A percentile compares a stretch with the other conserved stretches of the same genome.
phyloP scores from a whole-genome alignment of 192 early-diverging fungal species.

The Linnemannia exigua region DNA sequence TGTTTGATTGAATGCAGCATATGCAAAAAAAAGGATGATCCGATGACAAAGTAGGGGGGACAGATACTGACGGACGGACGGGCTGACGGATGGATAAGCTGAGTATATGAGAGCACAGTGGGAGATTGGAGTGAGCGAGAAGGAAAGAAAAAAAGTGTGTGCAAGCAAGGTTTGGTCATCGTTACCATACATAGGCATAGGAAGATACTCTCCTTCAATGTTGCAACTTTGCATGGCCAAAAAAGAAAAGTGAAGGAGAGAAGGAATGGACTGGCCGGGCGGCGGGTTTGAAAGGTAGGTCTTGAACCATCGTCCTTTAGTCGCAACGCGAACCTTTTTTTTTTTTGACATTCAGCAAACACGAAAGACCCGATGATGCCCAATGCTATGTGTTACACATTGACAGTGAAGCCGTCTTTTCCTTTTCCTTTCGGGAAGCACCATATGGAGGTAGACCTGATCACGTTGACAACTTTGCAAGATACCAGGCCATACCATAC shows the following conservation, averaged over 20 bases:
- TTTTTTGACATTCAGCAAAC: neutral
- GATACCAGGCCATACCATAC: no score
- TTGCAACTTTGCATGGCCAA: no score
- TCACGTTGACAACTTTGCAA: neutral
- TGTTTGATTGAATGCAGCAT: neutral
- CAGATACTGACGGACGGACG: neutral
- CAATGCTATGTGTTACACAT: neutral
- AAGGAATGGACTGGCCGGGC: neutral
- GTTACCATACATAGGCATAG: conserved; percentile 1
- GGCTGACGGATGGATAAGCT: neutral
- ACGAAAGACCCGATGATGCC: neutral
- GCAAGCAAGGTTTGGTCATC: neutral
- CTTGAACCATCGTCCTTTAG: neutral
- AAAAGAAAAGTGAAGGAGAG: neutral
- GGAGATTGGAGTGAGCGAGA: neutral
- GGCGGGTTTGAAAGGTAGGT: neutral
- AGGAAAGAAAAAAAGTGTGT: neutral
- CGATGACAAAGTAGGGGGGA: conserved; percentile 1
- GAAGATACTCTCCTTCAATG: neutral
- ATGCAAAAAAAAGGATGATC: conserved; percentile 11
- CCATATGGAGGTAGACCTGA: neutral
- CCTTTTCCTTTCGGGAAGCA: neutral
- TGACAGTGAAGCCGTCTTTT: neutral
- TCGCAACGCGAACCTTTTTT: neutral
- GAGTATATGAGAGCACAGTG: neutral